Base-by-base conservation (phyloP, 2,329 filamentous ascomycete species). In the Botrytis cinerea region DNA sequence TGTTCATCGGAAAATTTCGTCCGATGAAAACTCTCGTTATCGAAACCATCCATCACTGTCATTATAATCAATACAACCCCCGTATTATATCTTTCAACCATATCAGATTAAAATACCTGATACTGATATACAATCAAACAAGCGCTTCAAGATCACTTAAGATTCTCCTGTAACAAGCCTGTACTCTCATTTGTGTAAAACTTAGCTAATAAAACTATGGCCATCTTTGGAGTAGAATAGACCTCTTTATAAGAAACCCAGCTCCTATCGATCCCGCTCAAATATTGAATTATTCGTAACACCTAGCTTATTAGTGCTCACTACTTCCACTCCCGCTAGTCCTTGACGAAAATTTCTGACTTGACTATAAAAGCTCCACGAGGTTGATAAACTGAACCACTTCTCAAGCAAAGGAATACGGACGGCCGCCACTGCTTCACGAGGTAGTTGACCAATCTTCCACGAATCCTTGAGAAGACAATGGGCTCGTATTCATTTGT, bases 1-100 rank as follows among this genome's bases (percentile, higher is more conserved):
- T n/a, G 0, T 6, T 51, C 4, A n/a, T 2, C 4, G 10, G 2
- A 0, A 14, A n/a, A 2, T n/a, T 0, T 51, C 22, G 25, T 38
- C 38, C 38, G 38, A 38, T 38, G 38, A 9, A 9, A 38, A 38
- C 38, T 7, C 38, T 7, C 38, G 8, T 38, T 9, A 38, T 38
- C 38, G 38, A 38, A 38, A 38, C 38, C 38, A 38, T 8, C 8
- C 7, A 38, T n/a, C 48, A 51, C 10, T 51, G 22, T n/a, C 10
- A 51, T n/a, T 6, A 5, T 1, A n/a, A 1, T n/a, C 10, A 3
- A 51, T 6, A 38, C 8, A 38, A 8, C 14, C 4, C 1, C 22
- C 25, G 12, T 6, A 6, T 10, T 14, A n/a, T n/a, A 1, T 51
- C 25, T 10, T n/a, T n/a, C 4, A 10, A 6, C 0, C 22, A 14